Percentiles rank a stretch among this genome's conserved stretches.
Conservation (phyloP, 1,139 yeast species). For the Kazachstania sp. region DNA sequence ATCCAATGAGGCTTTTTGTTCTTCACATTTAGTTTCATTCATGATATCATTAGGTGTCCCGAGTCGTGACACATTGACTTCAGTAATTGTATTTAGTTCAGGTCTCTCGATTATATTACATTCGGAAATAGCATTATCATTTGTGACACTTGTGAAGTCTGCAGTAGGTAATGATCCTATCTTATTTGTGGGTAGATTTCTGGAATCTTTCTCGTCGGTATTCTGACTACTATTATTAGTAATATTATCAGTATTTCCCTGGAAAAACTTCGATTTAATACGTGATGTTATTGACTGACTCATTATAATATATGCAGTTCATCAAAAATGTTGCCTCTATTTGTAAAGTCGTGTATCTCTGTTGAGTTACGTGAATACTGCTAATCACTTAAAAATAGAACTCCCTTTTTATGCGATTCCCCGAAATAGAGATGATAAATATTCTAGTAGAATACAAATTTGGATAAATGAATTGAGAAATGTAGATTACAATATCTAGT, state of each 20-base stretch:
- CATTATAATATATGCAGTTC: conserved; percentile 7
- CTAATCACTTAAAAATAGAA: no score
- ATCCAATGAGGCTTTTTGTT: not conserved
- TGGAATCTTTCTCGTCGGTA: not conserved
- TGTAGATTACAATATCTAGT: no score
- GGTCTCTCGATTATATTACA: not conserved
- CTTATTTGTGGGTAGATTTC: not conserved
- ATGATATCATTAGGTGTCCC: not conserved
- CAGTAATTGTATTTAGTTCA: not conserved
- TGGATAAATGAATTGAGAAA: no score
- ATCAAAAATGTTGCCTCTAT: no score
- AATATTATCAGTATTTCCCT: not conserved
- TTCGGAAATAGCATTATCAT: not conserved
- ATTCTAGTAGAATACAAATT: no score
- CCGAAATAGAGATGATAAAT: no score
- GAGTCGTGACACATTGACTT: not conserved
- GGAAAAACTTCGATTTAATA: conserved; percentile 14
- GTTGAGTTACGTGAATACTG: no score
- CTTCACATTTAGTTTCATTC: not conserved
- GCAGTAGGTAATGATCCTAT: not conserved
- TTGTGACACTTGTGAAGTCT: not conserved
- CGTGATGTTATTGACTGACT: conserved; percentile 16
- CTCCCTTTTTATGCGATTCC: no score
- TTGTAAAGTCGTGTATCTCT: no score
- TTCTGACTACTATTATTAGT: not conserved